These are phyloP conservation scores for Staphylotrichum tortipilum DNA, from an alignment of 495 filamentous ascomycete genomes.

Conservation along the genomic window DNA sequence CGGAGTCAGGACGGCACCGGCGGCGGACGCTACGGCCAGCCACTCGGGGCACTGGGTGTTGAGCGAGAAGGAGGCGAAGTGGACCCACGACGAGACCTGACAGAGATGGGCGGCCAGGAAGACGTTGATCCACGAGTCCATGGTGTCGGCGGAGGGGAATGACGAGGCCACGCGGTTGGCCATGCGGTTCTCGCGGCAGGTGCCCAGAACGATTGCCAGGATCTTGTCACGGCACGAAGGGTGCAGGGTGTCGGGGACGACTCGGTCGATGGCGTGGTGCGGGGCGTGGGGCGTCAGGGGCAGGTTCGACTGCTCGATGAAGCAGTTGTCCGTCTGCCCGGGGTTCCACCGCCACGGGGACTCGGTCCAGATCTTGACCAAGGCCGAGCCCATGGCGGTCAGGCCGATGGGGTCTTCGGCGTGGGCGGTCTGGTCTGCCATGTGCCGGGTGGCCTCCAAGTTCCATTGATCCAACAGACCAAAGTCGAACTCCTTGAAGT, in stretches of 20 bases:
- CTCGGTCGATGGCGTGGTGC: conserved; percentile 18
- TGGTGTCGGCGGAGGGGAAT: conserved; percentile 50
- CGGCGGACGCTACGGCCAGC: conserved; percentile 44
- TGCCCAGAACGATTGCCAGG: conserved; percentile 49
- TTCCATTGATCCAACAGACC: conserved; percentile 51
- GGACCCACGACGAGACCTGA: conserved; percentile 47
- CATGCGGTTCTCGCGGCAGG: conserved; percentile 36
- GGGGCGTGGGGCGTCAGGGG: conserved; percentile 38
- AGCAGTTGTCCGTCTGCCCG: conserved; percentile 39
- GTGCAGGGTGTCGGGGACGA: conserved; percentile 36
- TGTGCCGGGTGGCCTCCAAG: conserved; percentile 24
- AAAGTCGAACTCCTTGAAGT: conserved; percentile 54
- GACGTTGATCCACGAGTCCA: conserved; percentile 53
- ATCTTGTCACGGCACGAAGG: conserved; percentile 46
- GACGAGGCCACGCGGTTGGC: conserved; percentile 45
- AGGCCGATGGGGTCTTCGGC: conserved; percentile 17
- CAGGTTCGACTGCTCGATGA: conserved; percentile 46
- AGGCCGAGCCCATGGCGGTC: conserved; percentile 22
- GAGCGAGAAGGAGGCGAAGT: conserved; percentile 46
- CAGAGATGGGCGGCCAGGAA: conserved; percentile 46
- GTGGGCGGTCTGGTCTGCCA: conserved; percentile 15
- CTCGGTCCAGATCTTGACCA: conserved; percentile 32
- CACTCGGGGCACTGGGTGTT: conserved; percentile 47
- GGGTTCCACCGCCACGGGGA: conserved; percentile 52
- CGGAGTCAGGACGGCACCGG: conserved; percentile 47